Evolutionary conservation across 495 filamentous ascomycete genomes (phyloP).

Genomic region (Aspergillus carlsbadensis): DNA sequence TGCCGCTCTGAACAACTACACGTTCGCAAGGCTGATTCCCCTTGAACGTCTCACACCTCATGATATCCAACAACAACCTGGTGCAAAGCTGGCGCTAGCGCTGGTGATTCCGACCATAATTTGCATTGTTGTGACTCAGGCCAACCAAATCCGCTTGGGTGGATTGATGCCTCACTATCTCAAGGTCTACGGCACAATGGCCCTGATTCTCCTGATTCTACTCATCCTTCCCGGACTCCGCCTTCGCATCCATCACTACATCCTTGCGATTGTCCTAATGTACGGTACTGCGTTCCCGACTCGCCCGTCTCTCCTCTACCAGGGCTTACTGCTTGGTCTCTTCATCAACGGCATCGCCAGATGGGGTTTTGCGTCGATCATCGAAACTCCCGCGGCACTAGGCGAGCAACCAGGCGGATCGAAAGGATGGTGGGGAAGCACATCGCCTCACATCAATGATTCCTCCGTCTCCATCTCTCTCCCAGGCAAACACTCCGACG

Average conservation of each 20-base stretch:
- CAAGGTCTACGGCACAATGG: constrained; percentile 67
- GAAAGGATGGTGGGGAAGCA: constrained; percentile 58
- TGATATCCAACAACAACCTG: constrained; percentile 75
- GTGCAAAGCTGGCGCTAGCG: constrained; percentile 68
- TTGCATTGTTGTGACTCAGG: constrained; percentile 61
- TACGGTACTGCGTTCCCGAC: constrained; percentile 84
- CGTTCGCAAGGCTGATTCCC: constrained; percentile 75
- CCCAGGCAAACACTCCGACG: constrained; percentile 26
- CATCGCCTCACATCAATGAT: constrained; percentile 61
- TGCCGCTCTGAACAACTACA: constrained; percentile 79
- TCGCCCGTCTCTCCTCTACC: constrained; percentile 73
- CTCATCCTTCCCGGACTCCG: constrained; percentile 76
- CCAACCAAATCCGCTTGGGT: constrained; percentile 72
- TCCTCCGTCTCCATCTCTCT: constrained; percentile 52
- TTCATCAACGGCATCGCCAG: constrained; percentile 91
- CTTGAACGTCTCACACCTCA: constrained; percentile 74
- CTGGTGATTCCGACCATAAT: constrained; percentile 64
- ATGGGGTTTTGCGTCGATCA: constrained; percentile 88
- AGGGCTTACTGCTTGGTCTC: constrained; percentile 83
- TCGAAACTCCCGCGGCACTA: constrained; percentile 77
- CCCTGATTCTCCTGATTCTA: constrained; percentile 57
- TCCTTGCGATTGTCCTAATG: constrained; percentile 79
- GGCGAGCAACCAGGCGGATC: constrained; percentile 39
- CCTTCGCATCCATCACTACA: constrained; percentile 92
- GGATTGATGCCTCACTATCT: constrained; percentile 68